These are phyloP conservation scores for Helicostylum pulchrum DNA, from an alignment of 192 early-diverging fungal species.

Conservation along the genomic window DNA sequence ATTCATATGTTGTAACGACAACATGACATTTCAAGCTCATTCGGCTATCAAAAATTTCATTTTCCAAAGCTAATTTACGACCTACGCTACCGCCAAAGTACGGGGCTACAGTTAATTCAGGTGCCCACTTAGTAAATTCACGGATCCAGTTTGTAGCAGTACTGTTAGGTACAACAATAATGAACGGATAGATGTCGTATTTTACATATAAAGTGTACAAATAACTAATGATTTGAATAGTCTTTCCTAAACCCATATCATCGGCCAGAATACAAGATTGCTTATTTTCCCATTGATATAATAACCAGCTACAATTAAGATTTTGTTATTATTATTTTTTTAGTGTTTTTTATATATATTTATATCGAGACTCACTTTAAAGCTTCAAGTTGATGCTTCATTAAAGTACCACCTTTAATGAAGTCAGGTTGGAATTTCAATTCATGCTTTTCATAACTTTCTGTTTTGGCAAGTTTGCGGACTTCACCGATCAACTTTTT, in stretches of 20 bases:
- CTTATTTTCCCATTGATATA: conserved; percentile 61
- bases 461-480: conserved; percentile 15
- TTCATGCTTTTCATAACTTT: conserved; percentile 41
- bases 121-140: conserved; percentile 73
- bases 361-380: conserved; percentile 39
- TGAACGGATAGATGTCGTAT: conserved; percentile 53
- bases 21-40: conserved; percentile 62
- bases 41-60: conserved; percentile 48
- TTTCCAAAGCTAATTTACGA: conserved; percentile 46
- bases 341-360: no score
- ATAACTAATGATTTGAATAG: conserved; percentile 68
- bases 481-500: conserved; percentile 32
- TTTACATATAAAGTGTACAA: conserved; percentile 45
- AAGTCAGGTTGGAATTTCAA: conserved; percentile 51
- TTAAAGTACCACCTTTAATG: conserved; percentile 53
- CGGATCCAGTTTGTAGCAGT: conserved; percentile 66
- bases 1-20: conserved; percentile 64
- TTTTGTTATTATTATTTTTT: no score
- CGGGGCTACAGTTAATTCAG: conserved; percentile 52
- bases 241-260: conserved; percentile 80
- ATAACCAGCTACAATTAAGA: conserved; percentile 50
- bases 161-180: conserved; percentile 66
- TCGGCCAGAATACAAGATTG: conserved; percentile 67
- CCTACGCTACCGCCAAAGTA: conserved; percentile 49
- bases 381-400: conserved; percentile 66